These are phyloP conservation scores for Thraustochytrium sp. DNA, from an alignment of 352 stramenopile genomes.

Conservation along the genomic window DNA sequence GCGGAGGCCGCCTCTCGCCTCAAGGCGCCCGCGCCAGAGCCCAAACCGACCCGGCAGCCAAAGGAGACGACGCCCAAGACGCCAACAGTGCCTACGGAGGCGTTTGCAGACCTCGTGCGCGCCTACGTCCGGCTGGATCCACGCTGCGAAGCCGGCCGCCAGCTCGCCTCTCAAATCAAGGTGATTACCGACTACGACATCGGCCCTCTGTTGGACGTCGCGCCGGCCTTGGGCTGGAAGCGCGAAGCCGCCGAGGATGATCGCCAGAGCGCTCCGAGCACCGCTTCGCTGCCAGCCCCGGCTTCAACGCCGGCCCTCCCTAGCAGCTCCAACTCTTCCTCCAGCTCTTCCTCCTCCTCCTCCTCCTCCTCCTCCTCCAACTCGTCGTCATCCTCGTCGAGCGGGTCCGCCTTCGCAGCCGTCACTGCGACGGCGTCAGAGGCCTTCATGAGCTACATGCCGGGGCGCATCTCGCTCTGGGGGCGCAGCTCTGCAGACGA, in stretches of 20 bases:
- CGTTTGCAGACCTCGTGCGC: background rate
- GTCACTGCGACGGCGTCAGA: no score
- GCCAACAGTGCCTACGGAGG: background rate
- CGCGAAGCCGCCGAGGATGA: background rate
- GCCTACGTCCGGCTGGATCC: background rate
- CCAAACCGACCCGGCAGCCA: background rate
- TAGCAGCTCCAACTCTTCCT: no score
- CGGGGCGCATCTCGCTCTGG: background rate
- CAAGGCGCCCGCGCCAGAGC: background rate
- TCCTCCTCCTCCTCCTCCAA: no score
- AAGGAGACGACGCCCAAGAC: background rate
- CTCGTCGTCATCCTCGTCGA: no score
- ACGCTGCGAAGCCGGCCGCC: background rate
- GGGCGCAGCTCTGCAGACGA: background rate
- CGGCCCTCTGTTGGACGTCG: background rate
- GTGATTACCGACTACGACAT: background rate
- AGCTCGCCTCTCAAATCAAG: background rate
- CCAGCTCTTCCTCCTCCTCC: no score
- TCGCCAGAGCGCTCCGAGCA: no score
- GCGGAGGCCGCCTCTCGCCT: background rate
- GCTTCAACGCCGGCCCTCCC: no score
- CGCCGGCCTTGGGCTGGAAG: background rate
- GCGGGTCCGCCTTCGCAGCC: no score
- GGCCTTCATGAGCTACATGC: no score
- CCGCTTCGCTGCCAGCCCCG: no score